Base-by-base conservation (phyloP, 2,329 filamentous ascomycete species). In the Septoria linicola region DNA sequence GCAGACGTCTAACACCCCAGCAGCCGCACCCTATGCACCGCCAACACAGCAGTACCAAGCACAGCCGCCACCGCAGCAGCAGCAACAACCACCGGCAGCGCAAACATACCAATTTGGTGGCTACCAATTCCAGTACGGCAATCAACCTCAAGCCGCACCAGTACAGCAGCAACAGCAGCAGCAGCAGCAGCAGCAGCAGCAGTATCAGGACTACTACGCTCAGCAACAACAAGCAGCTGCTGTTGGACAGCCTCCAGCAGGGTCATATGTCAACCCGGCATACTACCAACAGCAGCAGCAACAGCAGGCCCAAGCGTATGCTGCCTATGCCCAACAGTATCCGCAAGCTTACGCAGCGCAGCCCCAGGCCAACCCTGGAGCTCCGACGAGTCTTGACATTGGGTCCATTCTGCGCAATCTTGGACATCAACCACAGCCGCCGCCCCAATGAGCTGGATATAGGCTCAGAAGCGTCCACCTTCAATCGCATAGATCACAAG, bases 31-130 rank as follows among this genome's bases (percentile, higher is more conserved):
- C 42, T 25, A 35, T 45, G 10, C 36, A 43, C 23, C 23, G 25
- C 21, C 53, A 40, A 39, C 47, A 16, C 42, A 47, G 10, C 49
- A 51, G 19, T 41, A 46, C 3, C 49, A 39, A 46, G 32, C 32
- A 13, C 21, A 47, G 25, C 53, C 58, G 21, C 55, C 23, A 27
- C 23, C 10, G 10, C 23, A 27, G 23, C 23, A 55, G 11, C 52
- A 55, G 10, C 23, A 27, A 10, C 23, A 55, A 13, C 52, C 54
- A 96, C 83, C 90, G 95, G 83, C 95, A 95, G 80, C 91, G 89
- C 77, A 96, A 79, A 87, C 96, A 76, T 96, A 96, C 83, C 85
- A 87, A 73, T 96, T 95, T 80, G 89, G 88, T 58, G 75, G 75
- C 68, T 59, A 64, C 25, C 57, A 50, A 6, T 65, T 61, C 43